These are phyloP conservation scores for Teunomyces stri DNA, from an alignment of 805 yeast species.

Conservation along the genomic window DNA sequence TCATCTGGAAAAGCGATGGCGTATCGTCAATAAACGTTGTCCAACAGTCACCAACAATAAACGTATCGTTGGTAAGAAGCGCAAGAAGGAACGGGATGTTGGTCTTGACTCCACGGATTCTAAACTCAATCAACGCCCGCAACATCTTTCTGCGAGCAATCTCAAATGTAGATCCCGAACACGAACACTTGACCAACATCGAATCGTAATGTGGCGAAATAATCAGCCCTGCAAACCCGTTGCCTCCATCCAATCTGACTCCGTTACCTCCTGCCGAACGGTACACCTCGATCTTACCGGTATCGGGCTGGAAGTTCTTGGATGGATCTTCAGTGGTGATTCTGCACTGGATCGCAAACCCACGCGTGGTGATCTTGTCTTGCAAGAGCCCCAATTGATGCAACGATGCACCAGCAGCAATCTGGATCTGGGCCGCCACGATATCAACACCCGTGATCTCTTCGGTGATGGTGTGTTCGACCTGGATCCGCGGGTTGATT, in stretches of 20 bases:
- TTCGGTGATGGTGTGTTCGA: constrained; percentile 97
- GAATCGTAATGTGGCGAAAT: constrained; percentile 98
- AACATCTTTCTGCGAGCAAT: constrained; percentile 97
- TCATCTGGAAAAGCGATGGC: constrained; percentile 92
- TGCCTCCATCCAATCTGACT: constrained; percentile 97
- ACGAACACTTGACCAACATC: constrained; percentile 95
- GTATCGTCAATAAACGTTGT: constrained; percentile 98
- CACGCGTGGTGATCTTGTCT: constrained; percentile 92
- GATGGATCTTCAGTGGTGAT: constrained; percentile 98
- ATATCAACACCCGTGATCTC: constrained; percentile 98
- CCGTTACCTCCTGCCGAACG: constrained; percentile 99
- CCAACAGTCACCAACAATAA: constrained; percentile 89
- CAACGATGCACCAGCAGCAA: constrained; percentile 96
- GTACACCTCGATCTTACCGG: constrained; percentile 97
- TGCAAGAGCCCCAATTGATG: constrained; percentile 89
- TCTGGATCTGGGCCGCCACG: constrained; percentile 97
- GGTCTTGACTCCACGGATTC: constrained; percentile 98
- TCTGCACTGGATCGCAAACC: constrained; percentile 98
- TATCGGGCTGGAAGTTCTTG: constrained; percentile 96
- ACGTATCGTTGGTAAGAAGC: constrained; percentile 83
- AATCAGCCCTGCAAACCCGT: constrained; percentile 94
- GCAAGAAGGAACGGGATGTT: constrained; percentile 96
- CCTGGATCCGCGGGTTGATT: constrained; percentile 97
- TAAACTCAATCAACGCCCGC: constrained; percentile 92
- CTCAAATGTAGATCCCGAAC: constrained; percentile 96